Evolutionary conservation across 139 green algal genomes (phyloP).

Genomic region (Closterium sp.): DNA sequence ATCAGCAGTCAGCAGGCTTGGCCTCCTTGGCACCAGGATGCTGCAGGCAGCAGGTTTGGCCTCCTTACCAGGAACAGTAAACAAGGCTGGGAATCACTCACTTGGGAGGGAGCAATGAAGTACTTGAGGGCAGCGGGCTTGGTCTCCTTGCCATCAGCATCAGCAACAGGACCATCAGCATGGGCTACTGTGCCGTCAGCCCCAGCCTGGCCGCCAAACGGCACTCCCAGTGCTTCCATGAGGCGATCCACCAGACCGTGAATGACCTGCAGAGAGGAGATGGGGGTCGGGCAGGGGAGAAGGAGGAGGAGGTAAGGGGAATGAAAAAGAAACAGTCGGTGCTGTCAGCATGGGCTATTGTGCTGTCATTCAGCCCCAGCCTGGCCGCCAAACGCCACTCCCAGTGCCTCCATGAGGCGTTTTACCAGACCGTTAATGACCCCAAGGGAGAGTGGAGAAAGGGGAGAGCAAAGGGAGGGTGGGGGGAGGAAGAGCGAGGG

Average conservation of each 20-base stretch:
- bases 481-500: too few relatives aligned
- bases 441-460: too few relatives aligned
- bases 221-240: conserved; percentile 89
- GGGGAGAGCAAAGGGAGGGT: too few relatives aligned
- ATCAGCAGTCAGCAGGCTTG: too few relatives aligned
- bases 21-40: too few relatives aligned
- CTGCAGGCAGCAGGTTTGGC: too few relatives aligned
- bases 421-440: conserved; percentile 92
- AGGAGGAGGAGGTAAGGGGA: too few relatives aligned
- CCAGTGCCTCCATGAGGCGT: conserved; percentile 41
- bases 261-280: conserved; percentile 64
- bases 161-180: background rate
- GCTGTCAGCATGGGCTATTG: too few relatives aligned
- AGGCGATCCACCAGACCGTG: conserved; percentile 94
- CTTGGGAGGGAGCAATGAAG: background rate
- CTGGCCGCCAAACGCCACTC: background rate
- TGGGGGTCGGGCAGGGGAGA: too few relatives aligned
- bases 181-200: background rate
- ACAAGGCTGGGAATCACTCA: too few relatives aligned
- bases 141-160: background rate
- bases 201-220: background rate
- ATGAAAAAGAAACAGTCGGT: too few relatives aligned
- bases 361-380: background rate
- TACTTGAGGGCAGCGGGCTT: background rate
- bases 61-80: too few relatives aligned